These are phyloP conservation scores for Magnaporthiopsis poae DNA, from an alignment of 2,329 filamentous ascomycete species.

Conservation along the genomic window DNA sequence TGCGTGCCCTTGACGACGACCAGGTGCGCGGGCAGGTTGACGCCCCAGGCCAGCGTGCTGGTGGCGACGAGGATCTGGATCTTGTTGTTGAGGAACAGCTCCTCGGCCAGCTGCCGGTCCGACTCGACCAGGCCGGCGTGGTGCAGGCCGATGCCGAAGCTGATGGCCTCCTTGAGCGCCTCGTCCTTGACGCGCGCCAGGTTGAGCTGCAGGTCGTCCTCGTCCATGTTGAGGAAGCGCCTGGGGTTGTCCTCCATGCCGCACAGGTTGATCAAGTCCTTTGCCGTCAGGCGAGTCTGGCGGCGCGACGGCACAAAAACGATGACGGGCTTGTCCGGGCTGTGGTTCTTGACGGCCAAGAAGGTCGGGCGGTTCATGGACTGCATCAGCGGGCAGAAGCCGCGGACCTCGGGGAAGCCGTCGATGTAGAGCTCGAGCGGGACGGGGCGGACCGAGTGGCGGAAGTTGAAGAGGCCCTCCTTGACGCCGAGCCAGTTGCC, in stretches of 20 bases:
- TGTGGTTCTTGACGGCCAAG: slow-evolving; percentile 90
- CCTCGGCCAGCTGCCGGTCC: slow-evolving; percentile 82
- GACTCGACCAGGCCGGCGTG: slow-evolving; percentile 94
- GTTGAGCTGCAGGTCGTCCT: slow-evolving; percentile 83
- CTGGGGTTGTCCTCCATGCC: slow-evolving; percentile 97
- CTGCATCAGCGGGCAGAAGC: slow-evolving; percentile 96
- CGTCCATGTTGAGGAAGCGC: slow-evolving; percentile 84
- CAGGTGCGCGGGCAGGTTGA: slow-evolving; percentile 90
- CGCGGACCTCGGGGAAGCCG: slow-evolving; percentile 86
- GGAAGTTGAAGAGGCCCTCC: slow-evolving; percentile 90
- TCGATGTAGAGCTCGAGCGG: slow-evolving; percentile 95
- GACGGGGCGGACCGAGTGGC: slow-evolving; percentile 91
- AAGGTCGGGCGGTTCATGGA: slow-evolving; percentile 98
- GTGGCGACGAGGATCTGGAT: slow-evolving; percentile 95
- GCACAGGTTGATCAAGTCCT: slow-evolving; percentile 92
- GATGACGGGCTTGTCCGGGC: slow-evolving; percentile 91
- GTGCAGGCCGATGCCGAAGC: slow-evolving; percentile 92
- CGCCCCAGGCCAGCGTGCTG: slow-evolving; percentile 93
- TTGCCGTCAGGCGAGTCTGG: slow-evolving; percentile 88
- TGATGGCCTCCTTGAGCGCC: slow-evolving; percentile 82
- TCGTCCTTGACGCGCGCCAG: slow-evolving; percentile 88
- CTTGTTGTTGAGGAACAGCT: slow-evolving; percentile 94
- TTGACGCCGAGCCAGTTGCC: slow-evolving; percentile 97
- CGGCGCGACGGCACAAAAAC: slow-evolving; percentile 93
- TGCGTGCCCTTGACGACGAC: slow-evolving; percentile 98